These are phyloP conservation scores for Onygenales sp. DNA, from an alignment of 2,329 filamentous ascomycete genomes.

Conservation along the genomic window DNA sequence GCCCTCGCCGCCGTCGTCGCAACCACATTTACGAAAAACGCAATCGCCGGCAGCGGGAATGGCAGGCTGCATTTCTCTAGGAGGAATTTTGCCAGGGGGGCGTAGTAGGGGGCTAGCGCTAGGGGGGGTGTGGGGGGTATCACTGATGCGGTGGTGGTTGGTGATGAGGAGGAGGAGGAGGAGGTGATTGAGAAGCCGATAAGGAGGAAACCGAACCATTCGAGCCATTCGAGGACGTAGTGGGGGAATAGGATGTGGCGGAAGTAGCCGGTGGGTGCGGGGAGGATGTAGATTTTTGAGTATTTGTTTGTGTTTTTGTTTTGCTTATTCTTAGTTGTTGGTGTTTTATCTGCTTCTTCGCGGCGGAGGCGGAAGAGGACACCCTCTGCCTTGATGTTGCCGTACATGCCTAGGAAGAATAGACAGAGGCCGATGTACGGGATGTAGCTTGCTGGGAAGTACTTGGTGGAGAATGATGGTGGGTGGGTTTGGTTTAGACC, in stretches of 20 bases:
- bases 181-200: slow-evolving; percentile 26
- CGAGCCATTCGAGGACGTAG: slow-evolving; percentile 93
- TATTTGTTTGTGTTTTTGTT: slow-evolving; percentile 40
- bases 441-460: slow-evolving; percentile 36
- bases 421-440: slow-evolving; percentile 58
- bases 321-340: slow-evolving; percentile 33
- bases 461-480: slow-evolving; percentile 14
- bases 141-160: background rate
- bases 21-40: slow-evolving; percentile 79
- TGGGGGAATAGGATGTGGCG: slow-evolving; percentile 78
- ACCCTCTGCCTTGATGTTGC: slow-evolving; percentile 85
- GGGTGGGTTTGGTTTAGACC: background rate
- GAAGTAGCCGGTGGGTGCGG: slow-evolving; percentile 71
- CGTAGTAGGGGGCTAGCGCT: slow-evolving; percentile 26
- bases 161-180: background rate
- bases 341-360: slow-evolving; percentile 50
- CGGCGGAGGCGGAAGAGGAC: slow-evolving; percentile 79
- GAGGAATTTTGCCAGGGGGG: slow-evolving; percentile 19
- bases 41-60: slow-evolving; percentile 63
- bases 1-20: slow-evolving; percentile 85
- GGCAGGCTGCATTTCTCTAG: slow-evolving; percentile 22
- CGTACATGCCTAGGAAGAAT: slow-evolving; percentile 66
- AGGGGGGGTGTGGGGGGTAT: slow-evolving; percentile 16
- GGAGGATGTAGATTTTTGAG: slow-evolving; percentile 80
- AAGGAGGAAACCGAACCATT: slow-evolving; percentile 86